Base-by-base conservation (phyloP, 768 basidiomycete genomes). In the Chalciporus sphaerocephalus region DNA sequence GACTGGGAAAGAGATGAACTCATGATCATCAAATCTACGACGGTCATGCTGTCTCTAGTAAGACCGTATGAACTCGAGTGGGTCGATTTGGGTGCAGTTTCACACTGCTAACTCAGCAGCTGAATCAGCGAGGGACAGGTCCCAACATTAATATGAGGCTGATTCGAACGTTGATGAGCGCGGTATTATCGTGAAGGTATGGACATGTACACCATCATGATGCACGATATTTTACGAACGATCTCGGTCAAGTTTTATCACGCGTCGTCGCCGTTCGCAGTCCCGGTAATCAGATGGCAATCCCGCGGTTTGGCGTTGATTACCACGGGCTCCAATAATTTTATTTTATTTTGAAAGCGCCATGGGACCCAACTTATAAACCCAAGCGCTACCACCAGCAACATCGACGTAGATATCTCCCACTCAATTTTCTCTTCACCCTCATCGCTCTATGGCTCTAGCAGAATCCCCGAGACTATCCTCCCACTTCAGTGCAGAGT, bases 401-500 rank as follows among this genome's bases (percentile, higher is more conserved):
- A n/a, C n/a, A n/a, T n/a, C n/a, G n/a, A n/a, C n/a, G 8, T 5
- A 6, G 24, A 3, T 28, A 22, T 22, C 38, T 25, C 42, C 36
- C 42, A 45, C 38, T 17, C n/a, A 17, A 10, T 33, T 25, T 16
- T 44, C 12, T 27, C 24, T 17, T n/a, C 28, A 15, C 40, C 38
- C 23, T 32, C 28, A 33, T 28, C 18, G 10, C 33, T 12, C 12
- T 3, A 64, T 64, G 62, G 62, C 64, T 12, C 50, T 64, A 9
- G 47, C 62, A 32, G 60, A 65, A 42, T 66, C 65, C 3, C 62
- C 64, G 2, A 24, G 56, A 22, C 53, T 54, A 39, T 44, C 56
- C 36, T 69, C 60, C 5, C 54, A 54, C 46, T 57, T 65, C 16
- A 50, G 60, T 12, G 44, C 53, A 33, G 62, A 65, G 38, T 68